These are phyloP conservation scores for Hypoxylon rubiginosum DNA, from an alignment of 2,329 filamentous ascomycete genomes.

Conservation along the genomic window DNA sequence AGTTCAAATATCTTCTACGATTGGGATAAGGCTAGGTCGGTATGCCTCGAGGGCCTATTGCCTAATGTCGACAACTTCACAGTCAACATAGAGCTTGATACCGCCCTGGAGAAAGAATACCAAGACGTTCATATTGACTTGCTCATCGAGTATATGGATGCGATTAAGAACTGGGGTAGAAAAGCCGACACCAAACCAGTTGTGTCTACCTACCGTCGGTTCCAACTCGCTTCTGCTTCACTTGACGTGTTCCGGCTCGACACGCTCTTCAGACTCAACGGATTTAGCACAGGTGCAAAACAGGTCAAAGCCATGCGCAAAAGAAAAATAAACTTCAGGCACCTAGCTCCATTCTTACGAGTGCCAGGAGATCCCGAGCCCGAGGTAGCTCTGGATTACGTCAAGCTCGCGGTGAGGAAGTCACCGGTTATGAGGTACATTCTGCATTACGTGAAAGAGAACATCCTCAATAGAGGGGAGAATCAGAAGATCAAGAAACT, in stretches of 20 bases:
- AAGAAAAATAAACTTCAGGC: conserved; percentile 36
- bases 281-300: conserved; percentile 31
- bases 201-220: conserved; percentile 19
- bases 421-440: conserved; percentile 49
- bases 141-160: conserved; percentile 42
- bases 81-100: conserved; percentile 41
- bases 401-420: conserved; percentile 43
- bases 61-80: conserved; percentile 46
- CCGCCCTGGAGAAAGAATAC: conserved; percentile 36
- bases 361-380: conserved; percentile 27
- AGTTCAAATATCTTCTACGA: conserved; percentile 43
- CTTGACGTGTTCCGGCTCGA: conserved; percentile 46
- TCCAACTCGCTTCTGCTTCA: conserved; percentile 47
- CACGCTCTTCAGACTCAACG: conserved; percentile 33
- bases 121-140: conserved; percentile 43
- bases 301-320: conserved; percentile 44
- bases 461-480: conserved; percentile 36
- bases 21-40: conserved; percentile 31
- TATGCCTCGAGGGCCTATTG: conserved; percentile 47
- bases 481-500: conserved; percentile 47
- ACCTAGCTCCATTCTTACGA: conserved; percentile 42
- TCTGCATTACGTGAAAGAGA: conserved; percentile 44
- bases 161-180: conserved; percentile 32
- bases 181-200: conserved; percentile 9
- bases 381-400: conserved; percentile 40